Evolutionary conservation across 192 early-diverging fungal species (phyloP).

Genomic region (Backusella circina): DNA sequence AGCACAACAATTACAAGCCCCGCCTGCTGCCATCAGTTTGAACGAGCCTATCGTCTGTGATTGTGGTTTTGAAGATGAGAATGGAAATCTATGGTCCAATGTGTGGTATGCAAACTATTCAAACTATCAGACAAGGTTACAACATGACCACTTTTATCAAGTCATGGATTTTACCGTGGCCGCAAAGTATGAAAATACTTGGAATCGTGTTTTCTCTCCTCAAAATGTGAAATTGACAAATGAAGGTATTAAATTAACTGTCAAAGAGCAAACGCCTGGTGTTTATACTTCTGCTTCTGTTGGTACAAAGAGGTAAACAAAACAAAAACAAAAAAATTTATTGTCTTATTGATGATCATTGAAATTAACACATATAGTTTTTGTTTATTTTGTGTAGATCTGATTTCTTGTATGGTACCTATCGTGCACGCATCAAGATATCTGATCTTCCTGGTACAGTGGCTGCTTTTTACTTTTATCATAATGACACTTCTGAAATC

Average conservation of each 20-base stretch:
- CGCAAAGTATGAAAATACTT: slow-evolving; percentile 4
- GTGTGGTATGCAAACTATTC: slow-evolving; percentile 23
- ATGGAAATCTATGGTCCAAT: slow-evolving; percentile 9
- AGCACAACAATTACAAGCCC: background rate
- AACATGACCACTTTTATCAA: slow-evolving; percentile 17
- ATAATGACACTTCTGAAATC: slow-evolving; percentile 27
- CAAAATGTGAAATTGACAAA: slow-evolving; percentile 9
- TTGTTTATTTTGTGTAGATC: background rate
- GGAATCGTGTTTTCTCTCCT: slow-evolving; percentile 12
- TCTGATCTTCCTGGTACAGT: slow-evolving; percentile 24
- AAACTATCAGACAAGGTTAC: slow-evolving; percentile 9
- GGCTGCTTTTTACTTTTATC: slow-evolving; percentile 28
- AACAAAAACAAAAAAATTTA: background rate
- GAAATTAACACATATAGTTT: too few species aligned
- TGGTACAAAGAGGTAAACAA: slow-evolving; percentile 22
- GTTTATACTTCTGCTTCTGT: slow-evolving; percentile 12
- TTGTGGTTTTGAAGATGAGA: slow-evolving; percentile 30
- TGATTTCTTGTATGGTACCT: slow-evolving; percentile 33
- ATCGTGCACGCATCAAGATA: slow-evolving; percentile 25
- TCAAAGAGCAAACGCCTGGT: slow-evolving; percentile 2
- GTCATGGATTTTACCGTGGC: slow-evolving; percentile 19
- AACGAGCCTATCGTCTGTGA: slow-evolving; percentile 23
- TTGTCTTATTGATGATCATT: too few species aligned
- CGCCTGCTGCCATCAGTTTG: background rate
- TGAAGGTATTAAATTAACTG: slow-evolving; percentile 1